phyloP scores from a whole-genome alignment of 2,329 filamentous ascomycete species.

The Ophiostoma montium region DNA sequence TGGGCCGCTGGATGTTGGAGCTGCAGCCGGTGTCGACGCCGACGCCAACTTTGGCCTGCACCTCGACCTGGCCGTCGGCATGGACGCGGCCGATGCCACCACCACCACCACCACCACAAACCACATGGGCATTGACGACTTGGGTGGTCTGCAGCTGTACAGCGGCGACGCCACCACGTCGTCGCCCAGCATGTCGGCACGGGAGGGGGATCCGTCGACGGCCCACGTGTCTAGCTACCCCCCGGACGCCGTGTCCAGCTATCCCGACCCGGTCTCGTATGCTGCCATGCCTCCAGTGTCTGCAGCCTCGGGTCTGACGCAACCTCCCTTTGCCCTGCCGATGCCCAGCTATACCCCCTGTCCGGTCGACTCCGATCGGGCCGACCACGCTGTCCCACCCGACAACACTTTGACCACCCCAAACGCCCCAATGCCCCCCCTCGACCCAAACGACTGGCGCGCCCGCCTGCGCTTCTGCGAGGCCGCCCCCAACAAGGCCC shows the following conservation, averaged over 20 bases:
- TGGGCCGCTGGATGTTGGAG: neutral
- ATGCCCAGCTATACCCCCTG: neutral
- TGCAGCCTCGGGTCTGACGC: neutral
- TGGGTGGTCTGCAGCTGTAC: too few relatives aligned
- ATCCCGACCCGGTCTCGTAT: neutral
- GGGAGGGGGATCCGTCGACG: neutral
- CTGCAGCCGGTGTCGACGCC: neutral
- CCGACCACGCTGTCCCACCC: too few relatives aligned
- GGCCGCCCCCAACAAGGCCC: constrained; percentile 7
- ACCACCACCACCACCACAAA: too few relatives aligned
- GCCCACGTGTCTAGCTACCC: neutral
- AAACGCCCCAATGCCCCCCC: neutral
- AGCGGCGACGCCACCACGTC: neutral
- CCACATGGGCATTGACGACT: neutral
- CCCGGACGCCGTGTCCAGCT: too few relatives aligned
- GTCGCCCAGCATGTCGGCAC: neutral
- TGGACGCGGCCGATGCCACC: too few relatives aligned
- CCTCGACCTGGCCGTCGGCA: too few relatives aligned
- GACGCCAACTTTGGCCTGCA: neutral
- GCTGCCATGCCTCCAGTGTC: neutral
- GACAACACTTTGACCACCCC: neutral
- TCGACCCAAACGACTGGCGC: constrained; percentile 11
- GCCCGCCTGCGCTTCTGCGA: constrained; percentile 14
- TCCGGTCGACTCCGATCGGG: too few relatives aligned
- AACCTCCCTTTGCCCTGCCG: neutral